These are phyloP conservation scores for Fusarium phyllophilum DNA, from an alignment of 2,329 filamentous ascomycete species.

Conservation along the genomic window DNA sequence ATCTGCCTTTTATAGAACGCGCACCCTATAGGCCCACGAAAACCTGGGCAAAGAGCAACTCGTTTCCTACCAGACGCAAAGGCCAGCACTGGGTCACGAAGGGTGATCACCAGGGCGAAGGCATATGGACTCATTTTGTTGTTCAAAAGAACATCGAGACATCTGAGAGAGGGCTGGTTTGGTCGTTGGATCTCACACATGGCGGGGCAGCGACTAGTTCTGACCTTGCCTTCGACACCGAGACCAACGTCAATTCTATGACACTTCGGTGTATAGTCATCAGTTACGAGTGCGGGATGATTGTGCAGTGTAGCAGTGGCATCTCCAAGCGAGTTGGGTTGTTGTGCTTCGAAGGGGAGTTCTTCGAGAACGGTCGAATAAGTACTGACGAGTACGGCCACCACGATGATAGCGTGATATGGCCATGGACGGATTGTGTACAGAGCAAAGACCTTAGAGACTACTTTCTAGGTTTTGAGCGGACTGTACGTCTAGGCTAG, in stretches of 20 bases:
- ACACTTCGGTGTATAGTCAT: background rate
- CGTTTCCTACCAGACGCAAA: background rate
- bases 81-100: background rate
- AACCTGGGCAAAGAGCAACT: background rate
- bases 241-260: background rate
- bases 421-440: background rate
- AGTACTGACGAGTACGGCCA: fast-evolving
- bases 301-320: background rate
- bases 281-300: fast-evolving
- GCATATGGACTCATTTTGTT: background rate
- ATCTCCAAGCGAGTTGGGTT: background rate
- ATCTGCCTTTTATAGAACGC: background rate
- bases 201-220: background rate
- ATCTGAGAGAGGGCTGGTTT: background rate
- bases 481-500: background rate
- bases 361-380: background rate
- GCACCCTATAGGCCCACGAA: background rate
- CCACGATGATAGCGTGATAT: background rate
- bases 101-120: fast-evolving
- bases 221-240: background rate
- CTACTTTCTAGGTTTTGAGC: background rate
- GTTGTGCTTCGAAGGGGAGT: background rate
- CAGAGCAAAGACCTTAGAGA: background rate
- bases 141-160: background rate
- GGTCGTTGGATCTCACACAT: background rate